Evolutionary conservation across 2,329 filamentous ascomycete genomes (phyloP), one percentile per base, ranked within the genome.

Genomic region (Stromatinia cepivora): DNA sequence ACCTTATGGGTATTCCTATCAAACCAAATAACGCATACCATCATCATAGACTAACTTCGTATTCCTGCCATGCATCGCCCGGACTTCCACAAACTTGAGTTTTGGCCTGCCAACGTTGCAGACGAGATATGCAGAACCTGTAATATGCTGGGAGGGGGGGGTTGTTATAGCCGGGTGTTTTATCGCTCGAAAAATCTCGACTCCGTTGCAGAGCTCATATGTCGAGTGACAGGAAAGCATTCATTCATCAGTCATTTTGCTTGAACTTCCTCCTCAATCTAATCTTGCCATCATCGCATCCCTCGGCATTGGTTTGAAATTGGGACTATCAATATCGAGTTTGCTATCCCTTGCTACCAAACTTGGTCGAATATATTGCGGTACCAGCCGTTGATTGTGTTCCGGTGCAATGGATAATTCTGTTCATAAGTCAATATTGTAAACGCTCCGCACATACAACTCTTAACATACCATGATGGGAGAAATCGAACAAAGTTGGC

Each of bases 201-300:
- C 75, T 72, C 73, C 67, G 75, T 61, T 45, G 69, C 36, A 72
- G 74, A 77, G 74, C 69, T 71, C 64, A 69, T 72, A 50, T 70
- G 59, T 72, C 71, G 73, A 78, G 74, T 74, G 72, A 76, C 73
- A 75, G 72, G 73, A 76, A 78, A 77, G 74, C 74, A 78, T 77
- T 73, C 75, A 75, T 75, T 78, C 76, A 69, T 78, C 72, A 76
- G 73, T 78, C 73, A 72, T 76, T 22, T 69, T 70, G 70, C 67
- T 62, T 68, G 54, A 71, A 39, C 57, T 64, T 66, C 69, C 25
- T 36, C 36, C 81, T 94, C 91, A 99, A 83, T 99, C 95, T 81
- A 99, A 86, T 81, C 94, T 93, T 70, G 95, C 95, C 84, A 97
- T 92, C 95, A 99, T 98, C 81, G 97, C 93, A 78, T 95, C 91